Conservation (phyloP, 805 yeast species). For the Cyberlindnera saturnus region DNA sequence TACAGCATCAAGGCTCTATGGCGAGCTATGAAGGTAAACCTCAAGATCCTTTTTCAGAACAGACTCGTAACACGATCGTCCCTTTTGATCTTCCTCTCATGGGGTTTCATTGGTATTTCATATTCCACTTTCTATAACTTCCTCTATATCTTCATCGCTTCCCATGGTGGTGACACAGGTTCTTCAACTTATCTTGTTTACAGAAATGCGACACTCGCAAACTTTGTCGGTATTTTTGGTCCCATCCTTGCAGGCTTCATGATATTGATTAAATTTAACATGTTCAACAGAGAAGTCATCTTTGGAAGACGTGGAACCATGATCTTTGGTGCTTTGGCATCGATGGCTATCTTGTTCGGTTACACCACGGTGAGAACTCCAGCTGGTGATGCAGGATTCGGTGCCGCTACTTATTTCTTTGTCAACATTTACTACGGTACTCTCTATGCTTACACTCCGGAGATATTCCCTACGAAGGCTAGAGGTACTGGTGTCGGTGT, state of each 20-base stretch:
- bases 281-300: slow-evolving; percentile 3
- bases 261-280: slow-evolving; percentile 13
- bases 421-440: slow-evolving; percentile 50
- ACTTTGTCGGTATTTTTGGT: slow-evolving; percentile 40
- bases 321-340: slow-evolving; percentile 42
- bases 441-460: slow-evolving; percentile 62
- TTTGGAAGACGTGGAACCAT: slow-evolving; percentile 56
- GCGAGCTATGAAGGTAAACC: slow-evolving; percentile 28
- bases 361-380: slow-evolving; percentile 56
- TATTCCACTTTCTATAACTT: slow-evolving; percentile 49
- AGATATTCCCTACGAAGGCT: slow-evolving; percentile 46
- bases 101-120: slow-evolving; percentile 51
- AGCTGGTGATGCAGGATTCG: slow-evolving; percentile 43
- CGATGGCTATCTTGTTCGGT: slow-evolving; percentile 55
- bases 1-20: slow-evolving; percentile 12
- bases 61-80: slow-evolving; percentile 34
- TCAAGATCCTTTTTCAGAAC: slow-evolving; percentile 39
- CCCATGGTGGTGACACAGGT: slow-evolving; percentile 41
- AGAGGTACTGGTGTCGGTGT: slow-evolving; percentile 58
- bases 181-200: slow-evolving; percentile 37
- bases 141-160: slow-evolving; percentile 43
- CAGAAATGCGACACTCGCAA: slow-evolving; percentile 41
- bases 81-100: slow-evolving; percentile 37
- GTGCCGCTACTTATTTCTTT: slow-evolving; percentile 42
- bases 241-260: slow-evolving; percentile 41